Evolutionary conservation across 805 yeast genomes (phyloP), one percentile per base, ranked within the genome.

Genomic region (Schwanniomyces pseudopolymorphus): DNA sequence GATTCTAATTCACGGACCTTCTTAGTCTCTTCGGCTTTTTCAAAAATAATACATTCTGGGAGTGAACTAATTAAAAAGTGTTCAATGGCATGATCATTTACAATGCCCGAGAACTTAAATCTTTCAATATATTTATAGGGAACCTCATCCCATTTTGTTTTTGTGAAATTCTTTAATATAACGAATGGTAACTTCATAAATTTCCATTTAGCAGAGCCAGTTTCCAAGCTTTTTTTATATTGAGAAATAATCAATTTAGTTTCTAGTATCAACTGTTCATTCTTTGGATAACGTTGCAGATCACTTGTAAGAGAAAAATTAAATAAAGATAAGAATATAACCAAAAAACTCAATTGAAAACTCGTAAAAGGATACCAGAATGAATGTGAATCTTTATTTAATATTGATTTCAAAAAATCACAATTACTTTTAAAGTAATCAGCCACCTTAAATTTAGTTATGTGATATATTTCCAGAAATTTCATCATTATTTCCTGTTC

Each of bases 281-380:
- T 35, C 7, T 9, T 21, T 6, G 39, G 3, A 14, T 8, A 35
- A 16, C 16, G 4, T 5, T 35, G 8, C 14, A 16, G 6, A 35
- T 35, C 39, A n/a, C 14, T 9, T 16, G 3, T 9, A n/a, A 35
- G 25, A 13, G 39, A 20, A 35, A 35, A 20, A 6, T 20, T 35
- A 11, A 35, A 4, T 17, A 35, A 35, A 16, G 25, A 20, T 21
- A 35, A n/a, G 16, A 35, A 35, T 3, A 39, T 39, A 11, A 39
- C 26, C 21, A 39, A 8, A 39, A 39, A 39, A 10, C 26, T 19
- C 13, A 39, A 22, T 8, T 39, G 41, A 39, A 10, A 39, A 39
- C 21, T 39, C 16, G 41, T 13, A 21, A 39, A 39, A 13, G 41
- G 41, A 39, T 39, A 39, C 41, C 41, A 39, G 25, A 39, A 39